phyloP scores from a whole-genome alignment of 768 basidiomycete genomes.

The Infundibulicybe gibba region DNA sequence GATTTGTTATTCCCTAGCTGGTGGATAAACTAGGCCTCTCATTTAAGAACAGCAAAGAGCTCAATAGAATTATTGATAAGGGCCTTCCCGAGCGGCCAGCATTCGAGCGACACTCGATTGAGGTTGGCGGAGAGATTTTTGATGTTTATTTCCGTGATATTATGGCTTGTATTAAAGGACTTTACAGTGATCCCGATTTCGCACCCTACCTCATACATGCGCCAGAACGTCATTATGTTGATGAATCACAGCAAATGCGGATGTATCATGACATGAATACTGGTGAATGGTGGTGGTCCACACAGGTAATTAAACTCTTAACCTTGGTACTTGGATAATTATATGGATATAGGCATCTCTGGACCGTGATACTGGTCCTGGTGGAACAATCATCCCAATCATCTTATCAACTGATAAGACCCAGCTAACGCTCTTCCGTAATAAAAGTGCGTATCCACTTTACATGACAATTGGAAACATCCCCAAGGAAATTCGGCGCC shows the following conservation, averaged over 20 bases:
- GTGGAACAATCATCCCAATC: slow-evolving; percentile 34
- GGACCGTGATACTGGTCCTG: too few relatives aligned
- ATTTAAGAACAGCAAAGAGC: slow-evolving; percentile 16
- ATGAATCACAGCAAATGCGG: slow-evolving; percentile 15
- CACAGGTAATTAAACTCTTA: too few relatives aligned
- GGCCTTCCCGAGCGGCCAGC: slow-evolving; percentile 16
- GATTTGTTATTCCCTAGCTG: slow-evolving; percentile 11
- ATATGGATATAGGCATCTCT: too few relatives aligned
- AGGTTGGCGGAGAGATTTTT: slow-evolving; percentile 21
- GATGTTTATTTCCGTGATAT: slow-evolving; percentile 31
- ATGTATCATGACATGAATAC: slow-evolving; percentile 44
- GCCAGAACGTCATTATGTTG: slow-evolving; percentile 34
- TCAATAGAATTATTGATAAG: slow-evolving; percentile 24
- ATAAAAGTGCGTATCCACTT: too few relatives aligned
- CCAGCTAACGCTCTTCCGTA: too few relatives aligned
- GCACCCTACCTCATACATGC: slow-evolving; percentile 20
- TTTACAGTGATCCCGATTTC: slow-evolving; percentile 31
- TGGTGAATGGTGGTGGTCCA: slow-evolving; percentile 54
- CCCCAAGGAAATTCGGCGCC: too few relatives aligned
- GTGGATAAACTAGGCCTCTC: slow-evolving; percentile 20
- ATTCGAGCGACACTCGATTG: slow-evolving; percentile 21
- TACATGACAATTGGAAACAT: too few relatives aligned
- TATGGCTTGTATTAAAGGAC: slow-evolving; percentile 28
- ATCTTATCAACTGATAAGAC: too few relatives aligned
- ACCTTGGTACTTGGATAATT: too few relatives aligned